Base-by-base conservation (phyloP, 345 rosid species). In the Citrus reticulata region DNA sequence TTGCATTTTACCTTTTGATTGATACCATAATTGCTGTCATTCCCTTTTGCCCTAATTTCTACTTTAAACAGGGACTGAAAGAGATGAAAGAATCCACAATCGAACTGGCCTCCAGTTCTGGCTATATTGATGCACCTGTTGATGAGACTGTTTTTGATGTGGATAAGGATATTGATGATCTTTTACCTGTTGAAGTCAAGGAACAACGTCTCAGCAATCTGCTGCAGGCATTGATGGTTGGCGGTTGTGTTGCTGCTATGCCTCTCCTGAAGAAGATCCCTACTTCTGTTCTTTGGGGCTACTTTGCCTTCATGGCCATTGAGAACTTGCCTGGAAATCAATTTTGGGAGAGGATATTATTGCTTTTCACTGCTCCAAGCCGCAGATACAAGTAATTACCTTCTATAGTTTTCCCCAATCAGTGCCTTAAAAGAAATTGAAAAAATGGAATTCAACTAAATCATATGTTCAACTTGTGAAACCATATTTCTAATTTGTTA, bases 311-410 rank as follows among this genome's bases (percentile, higher is more conserved):
- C 85, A 95, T 95, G 99, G 99, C 99, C 46, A 92, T 92, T 25
- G 99, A 95, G 71, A 95, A 93, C 87, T 87, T 95, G 84, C 99
- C 99, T 0, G 99, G 98, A 62, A 95, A 95, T 82, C 99, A 95
- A 71, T 93, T 92, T 54, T 93, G 99, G 99, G 99, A 93, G 92
- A 88, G 99, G 83, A 91, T 93, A 83, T 79, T 95, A 70, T 84
- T 93, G 87, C 96, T 95, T 67, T 93, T 95, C 87, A 91, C 97
- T 65, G 93, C 97, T 58, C 98, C 99, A 68, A 89, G 97, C 78
- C 89, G 97, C 73, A 80, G 98, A 88, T 91, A 93, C 96, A 95
- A 92, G 99, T 95, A 86, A 82, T 87, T 79, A 46, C 40, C 73
- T 72, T 16, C n/a, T 77, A 25, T 66, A 9, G 42, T 80, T 49